These are phyloP conservation scores for Apiospora marii DNA, from an alignment of 2,329 filamentous ascomycete species.

Conservation along the genomic window DNA sequence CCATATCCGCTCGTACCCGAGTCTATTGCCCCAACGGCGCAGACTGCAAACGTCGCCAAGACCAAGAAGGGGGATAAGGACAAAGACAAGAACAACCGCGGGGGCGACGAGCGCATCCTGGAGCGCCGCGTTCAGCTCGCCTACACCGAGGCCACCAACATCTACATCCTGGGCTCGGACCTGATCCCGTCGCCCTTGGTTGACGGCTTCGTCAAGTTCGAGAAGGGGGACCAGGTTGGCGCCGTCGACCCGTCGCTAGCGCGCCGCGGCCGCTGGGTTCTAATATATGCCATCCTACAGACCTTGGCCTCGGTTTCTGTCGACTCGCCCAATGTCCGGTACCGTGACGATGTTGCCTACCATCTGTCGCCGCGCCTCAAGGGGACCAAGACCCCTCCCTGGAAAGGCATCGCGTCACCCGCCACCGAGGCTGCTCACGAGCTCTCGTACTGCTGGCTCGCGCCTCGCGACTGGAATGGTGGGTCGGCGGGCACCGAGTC, in stretches of 20 bases:
- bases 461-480: slow-evolving; percentile 48
- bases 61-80: slow-evolving; percentile 40
- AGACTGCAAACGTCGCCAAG: slow-evolving; percentile 28
- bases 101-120: slow-evolving; percentile 37
- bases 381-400: slow-evolving; percentile 61
- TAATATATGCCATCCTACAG: slow-evolving; percentile 68
- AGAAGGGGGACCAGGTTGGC: slow-evolving; percentile 59
- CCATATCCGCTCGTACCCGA: slow-evolving; percentile 72
- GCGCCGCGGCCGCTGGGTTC: slow-evolving; percentile 66
- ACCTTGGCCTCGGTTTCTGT: slow-evolving; percentile 66
- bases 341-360: slow-evolving; percentile 61
- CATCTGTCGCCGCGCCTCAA: slow-evolving; percentile 63
- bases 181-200: slow-evolving; percentile 62
- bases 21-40: slow-evolving; percentile 47
- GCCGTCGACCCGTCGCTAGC: slow-evolving; percentile 62
- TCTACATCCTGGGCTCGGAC: slow-evolving; percentile 61
- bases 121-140: slow-evolving; percentile 63
- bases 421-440: slow-evolving; percentile 53
- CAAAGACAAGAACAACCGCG: slow-evolving; percentile 33
- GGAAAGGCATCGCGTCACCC: slow-evolving; percentile 49
- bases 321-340: slow-evolving; percentile 61
- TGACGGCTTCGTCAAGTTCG: slow-evolving; percentile 63
- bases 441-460: slow-evolving; percentile 61
- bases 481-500: neutral
- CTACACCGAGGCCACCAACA: slow-evolving; percentile 67